These are phyloP conservation scores for Mucuna pruriens DNA, from an alignment of 306 rosid species.

Conservation along the genomic window DNA sequence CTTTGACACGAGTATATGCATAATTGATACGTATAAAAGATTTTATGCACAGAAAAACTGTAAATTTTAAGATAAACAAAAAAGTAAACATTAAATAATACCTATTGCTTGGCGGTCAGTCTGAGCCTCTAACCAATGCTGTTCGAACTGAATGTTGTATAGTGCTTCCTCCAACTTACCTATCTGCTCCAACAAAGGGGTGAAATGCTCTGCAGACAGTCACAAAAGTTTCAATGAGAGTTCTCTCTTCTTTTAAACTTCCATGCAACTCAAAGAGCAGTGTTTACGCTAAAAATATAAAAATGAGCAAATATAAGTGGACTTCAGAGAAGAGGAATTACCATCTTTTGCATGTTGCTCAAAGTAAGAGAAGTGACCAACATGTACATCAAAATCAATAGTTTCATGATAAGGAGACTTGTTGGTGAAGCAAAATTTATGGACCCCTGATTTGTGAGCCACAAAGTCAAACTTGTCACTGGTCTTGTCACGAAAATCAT, in stretches of 20 bases:
- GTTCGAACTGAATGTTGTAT: constrained; percentile 88
- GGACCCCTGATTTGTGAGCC: constrained; percentile 64
- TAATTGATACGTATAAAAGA: background rate
- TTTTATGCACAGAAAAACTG: background rate
- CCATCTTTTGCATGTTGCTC: constrained; percentile 98
- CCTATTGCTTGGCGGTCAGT: constrained; percentile 95
- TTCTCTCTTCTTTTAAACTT: background rate
- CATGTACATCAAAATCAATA: constrained; percentile 81
- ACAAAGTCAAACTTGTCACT: constrained; percentile 65
- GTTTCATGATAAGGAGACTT: constrained; percentile 85
- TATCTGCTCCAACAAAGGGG: constrained; percentile 85
- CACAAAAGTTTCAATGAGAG: constrained; percentile 26
- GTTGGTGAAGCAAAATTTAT: constrained; percentile 76
- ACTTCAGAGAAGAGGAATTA: constrained; percentile 36
- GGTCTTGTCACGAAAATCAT: constrained; percentile 65
- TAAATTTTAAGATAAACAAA: background rate
- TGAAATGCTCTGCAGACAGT: constrained; percentile 76
- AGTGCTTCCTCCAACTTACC: constrained; percentile 93
- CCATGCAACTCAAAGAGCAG: constrained; percentile 5
- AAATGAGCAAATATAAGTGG: background rate
- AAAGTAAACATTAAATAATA: constrained; percentile 41
- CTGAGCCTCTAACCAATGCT: constrained; percentile 96
- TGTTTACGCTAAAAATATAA: background rate
- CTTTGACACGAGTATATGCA: background rate
- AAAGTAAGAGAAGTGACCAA: constrained; percentile 69